These are phyloP conservation scores for Fusarium sp. DNA, from an alignment of 2,329 filamentous ascomycete species.

Conservation along the genomic window DNA sequence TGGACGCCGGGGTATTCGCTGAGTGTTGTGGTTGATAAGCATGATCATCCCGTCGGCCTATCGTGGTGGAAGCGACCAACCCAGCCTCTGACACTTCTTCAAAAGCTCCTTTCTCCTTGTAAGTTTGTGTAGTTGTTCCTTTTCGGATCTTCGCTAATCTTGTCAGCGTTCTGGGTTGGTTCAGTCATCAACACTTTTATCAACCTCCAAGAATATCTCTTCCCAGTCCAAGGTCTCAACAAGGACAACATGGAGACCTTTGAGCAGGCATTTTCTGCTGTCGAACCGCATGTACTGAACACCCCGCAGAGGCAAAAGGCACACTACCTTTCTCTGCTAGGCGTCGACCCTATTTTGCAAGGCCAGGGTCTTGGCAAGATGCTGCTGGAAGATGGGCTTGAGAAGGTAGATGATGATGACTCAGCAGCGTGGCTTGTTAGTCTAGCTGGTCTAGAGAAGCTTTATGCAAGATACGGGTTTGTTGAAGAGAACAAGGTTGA, in stretches of 20 bases:
- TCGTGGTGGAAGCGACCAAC: constrained; percentile 5
- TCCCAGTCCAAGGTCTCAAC: neutral
- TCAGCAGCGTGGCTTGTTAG: constrained; percentile 1
- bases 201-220: neutral
- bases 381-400: neutral
- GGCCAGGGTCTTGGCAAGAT: constrained; percentile 1
- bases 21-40: neutral
- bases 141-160: rapidly evolving
- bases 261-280: neutral
- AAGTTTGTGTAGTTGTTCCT: rapidly evolving
- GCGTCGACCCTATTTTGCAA: neutral
- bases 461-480: neutral
- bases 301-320: neutral
- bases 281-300: neutral
- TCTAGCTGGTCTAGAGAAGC: neutral
- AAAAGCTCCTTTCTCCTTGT: neutral
- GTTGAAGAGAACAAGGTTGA: neutral
- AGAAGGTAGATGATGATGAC: neutral
- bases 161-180: neutral
- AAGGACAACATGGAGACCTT: neutral
- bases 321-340: neutral
- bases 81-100: neutral
- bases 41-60: neutral
- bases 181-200: neutral
- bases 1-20: constrained; percentile 7